These are phyloP conservation scores for Cryphonectria parasitica DNA, from an alignment of 2,329 filamentous ascomycete species.

Conservation along the genomic window DNA sequence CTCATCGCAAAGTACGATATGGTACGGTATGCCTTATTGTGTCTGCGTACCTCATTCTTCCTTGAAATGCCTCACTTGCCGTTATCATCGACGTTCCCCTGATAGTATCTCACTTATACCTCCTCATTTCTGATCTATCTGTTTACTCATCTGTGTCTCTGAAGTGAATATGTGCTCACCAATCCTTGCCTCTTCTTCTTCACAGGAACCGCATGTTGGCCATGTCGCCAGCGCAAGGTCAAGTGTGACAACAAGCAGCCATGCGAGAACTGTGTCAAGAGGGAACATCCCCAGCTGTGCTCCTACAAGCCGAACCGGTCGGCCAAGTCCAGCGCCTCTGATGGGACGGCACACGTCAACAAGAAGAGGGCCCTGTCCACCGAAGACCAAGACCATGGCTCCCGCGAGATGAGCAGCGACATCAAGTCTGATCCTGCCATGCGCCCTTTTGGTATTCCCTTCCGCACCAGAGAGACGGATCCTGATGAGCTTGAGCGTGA, in stretches of 20 bases:
- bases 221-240: slow-evolving; percentile 69
- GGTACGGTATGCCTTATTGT: slow-evolving; percentile 49
- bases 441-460: slow-evolving; percentile 37
- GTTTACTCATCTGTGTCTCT: not conserved
- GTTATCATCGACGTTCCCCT: not conserved
- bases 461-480: slow-evolving; percentile 22
- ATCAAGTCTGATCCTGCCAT: slow-evolving; percentile 43
- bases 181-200: slow-evolving; percentile 15
- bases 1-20: slow-evolving; percentile 70
- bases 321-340: slow-evolving; percentile 36
- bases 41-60: not conserved
- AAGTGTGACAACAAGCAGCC: slow-evolving; percentile 72
- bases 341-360: slow-evolving; percentile 30
- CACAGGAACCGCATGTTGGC: slow-evolving; percentile 67
- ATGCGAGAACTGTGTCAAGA: slow-evolving; percentile 70
- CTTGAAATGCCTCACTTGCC: not conserved
- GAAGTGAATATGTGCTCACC: not conserved
- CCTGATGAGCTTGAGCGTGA: slow-evolving; percentile 17
- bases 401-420: slow-evolving; percentile 41
- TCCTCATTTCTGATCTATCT: not conserved
- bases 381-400: slow-evolving; percentile 46
- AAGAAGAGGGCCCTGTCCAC: slow-evolving; percentile 31
- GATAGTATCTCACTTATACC: not conserved
- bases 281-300: slow-evolving; percentile 66
- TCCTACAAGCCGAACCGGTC: slow-evolving; percentile 68